Evolutionary conservation across 208 protist genomes (phyloP).

Genomic region (Crithidia sp.): DNA sequence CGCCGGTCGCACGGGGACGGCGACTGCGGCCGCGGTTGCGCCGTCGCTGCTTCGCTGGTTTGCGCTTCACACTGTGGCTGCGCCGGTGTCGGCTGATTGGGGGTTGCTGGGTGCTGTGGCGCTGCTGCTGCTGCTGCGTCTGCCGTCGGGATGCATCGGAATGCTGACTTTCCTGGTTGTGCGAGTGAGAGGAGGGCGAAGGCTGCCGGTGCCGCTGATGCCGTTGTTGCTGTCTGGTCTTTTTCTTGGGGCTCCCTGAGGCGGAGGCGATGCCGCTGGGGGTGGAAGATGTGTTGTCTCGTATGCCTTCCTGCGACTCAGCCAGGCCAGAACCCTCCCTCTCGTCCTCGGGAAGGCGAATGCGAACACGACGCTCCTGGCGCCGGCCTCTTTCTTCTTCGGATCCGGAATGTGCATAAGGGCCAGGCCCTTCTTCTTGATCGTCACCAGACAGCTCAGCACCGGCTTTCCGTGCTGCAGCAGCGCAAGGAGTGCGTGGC

Average conservation of each 20-base stretch:
- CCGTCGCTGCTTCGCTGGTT: constrained; percentile 34
- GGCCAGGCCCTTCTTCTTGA: too few species aligned
- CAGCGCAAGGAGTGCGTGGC: too few species aligned
- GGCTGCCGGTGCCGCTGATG: background rate
- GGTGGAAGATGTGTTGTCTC: too few species aligned
- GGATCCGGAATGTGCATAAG: too few species aligned
- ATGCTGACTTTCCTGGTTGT: background rate
- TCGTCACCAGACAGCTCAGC: too few species aligned
- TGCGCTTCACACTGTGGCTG: constrained; percentile 38
- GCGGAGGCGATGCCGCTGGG: background rate
- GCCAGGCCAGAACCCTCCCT: background rate
- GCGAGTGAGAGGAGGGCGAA: background rate
- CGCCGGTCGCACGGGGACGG: constrained; percentile 32
- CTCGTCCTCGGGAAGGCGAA: constrained; percentile 21
- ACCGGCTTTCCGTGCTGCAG: too few species aligned
- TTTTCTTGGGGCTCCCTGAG: background rate
- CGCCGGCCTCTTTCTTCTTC: background rate
- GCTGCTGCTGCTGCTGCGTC: constrained; percentile 3
- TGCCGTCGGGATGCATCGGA: too few species aligned
- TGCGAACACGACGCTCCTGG: constrained; percentile 21
- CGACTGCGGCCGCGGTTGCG: constrained; percentile 33
- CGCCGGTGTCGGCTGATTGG: constrained; percentile 27
- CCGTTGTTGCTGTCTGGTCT: background rate
- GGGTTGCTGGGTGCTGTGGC: constrained; percentile 4
- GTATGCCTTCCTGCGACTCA: too few species aligned